A percentile compares a stretch with the other conserved stretches of the same genome.
Conservation (phyloP, 495 filamentous ascomycete genomes). For the Achaetomiella virescens region DNA sequence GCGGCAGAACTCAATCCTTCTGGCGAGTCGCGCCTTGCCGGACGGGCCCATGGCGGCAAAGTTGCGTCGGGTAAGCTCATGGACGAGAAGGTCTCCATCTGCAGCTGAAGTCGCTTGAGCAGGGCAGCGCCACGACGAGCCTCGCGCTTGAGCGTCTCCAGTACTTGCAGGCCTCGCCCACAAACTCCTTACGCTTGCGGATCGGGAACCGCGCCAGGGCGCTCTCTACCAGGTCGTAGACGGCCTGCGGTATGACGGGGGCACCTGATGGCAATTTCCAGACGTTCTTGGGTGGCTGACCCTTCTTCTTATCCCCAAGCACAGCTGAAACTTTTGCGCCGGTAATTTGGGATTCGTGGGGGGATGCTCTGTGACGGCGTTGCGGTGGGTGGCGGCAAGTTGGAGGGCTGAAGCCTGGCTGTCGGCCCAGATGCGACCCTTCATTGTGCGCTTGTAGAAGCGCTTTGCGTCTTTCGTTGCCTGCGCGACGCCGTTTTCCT, state of each 20-base stretch:
- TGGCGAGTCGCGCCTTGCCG: slow-evolving; percentile 67
- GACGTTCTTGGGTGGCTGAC: slow-evolving; percentile 57
- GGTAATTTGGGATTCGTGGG: slow-evolving; percentile 52
- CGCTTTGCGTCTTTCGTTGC: slow-evolving; percentile 50
- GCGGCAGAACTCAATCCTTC: slow-evolving; percentile 83
- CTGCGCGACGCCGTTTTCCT: slow-evolving; percentile 65
- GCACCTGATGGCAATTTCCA: slow-evolving; percentile 96
- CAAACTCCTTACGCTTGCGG: slow-evolving; percentile 81
- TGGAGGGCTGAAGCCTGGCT: slow-evolving; percentile 82
- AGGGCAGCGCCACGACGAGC: slow-evolving; percentile 84
- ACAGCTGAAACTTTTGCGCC: slow-evolving; percentile 51
- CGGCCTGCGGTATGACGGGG: slow-evolving; percentile 81
- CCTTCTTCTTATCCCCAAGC: slow-evolving; percentile 68
- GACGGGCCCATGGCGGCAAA: slow-evolving; percentile 85
- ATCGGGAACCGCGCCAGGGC: slow-evolving; percentile 75
- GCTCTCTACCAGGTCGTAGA: slow-evolving; percentile 73
- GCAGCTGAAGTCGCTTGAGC: slow-evolving; percentile 84
- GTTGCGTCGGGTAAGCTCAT: slow-evolving; percentile 91
- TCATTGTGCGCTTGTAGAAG: slow-evolving; percentile 84
- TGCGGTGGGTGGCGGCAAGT: slow-evolving; percentile 58
- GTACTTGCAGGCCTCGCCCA: slow-evolving; percentile 87
- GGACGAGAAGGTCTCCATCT: slow-evolving; percentile 90
- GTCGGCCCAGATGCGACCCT: slow-evolving; percentile 80
- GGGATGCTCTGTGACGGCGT: slow-evolving; percentile 52
- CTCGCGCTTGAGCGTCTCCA: slow-evolving; percentile 97